Percentiles rank a stretch among this genome's conserved stretches.
Conservation (phyloP, 257 asterid genomes). For the Solanum clarkiae region DNA sequence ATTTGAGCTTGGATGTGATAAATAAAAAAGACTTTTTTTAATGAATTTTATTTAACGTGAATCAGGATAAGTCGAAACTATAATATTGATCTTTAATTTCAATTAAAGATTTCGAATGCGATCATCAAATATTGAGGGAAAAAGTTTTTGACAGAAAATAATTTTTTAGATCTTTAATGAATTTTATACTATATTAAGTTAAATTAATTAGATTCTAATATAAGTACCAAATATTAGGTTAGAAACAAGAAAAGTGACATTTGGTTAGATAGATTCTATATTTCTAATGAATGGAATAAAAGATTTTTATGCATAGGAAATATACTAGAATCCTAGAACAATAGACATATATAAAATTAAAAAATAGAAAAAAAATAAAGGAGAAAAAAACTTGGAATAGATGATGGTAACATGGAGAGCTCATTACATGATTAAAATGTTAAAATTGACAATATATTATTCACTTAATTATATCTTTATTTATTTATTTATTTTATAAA, state of each 20-base stretch:
- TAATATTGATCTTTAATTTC: background rate
- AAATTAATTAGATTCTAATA: background rate
- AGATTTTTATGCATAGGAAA: background rate
- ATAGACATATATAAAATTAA: background rate
- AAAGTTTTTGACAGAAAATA: rapidly evolving
- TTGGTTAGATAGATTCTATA: background rate
- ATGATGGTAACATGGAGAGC: background rate
- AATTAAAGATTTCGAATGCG: background rate
- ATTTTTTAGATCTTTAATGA: background rate
- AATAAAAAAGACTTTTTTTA: background rate
- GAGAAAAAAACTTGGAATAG: background rate
- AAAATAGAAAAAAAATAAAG: background rate
- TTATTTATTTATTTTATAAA: background rate
- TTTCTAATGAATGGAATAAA: background rate
- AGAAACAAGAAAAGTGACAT: background rate
- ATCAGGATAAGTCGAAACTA: background rate
- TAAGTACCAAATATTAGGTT: background rate
- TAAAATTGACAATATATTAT: background rate
- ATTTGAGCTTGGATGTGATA: background rate
- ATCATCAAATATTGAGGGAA: background rate
- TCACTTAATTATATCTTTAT: background rate
- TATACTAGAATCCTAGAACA: background rate
- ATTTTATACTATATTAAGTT: background rate
- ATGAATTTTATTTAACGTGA: background rate
- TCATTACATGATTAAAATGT: background rate